phyloP scores from a whole-genome alignment of 192 early-diverging fungal species.

The Backusella mclennaniae region DNA sequence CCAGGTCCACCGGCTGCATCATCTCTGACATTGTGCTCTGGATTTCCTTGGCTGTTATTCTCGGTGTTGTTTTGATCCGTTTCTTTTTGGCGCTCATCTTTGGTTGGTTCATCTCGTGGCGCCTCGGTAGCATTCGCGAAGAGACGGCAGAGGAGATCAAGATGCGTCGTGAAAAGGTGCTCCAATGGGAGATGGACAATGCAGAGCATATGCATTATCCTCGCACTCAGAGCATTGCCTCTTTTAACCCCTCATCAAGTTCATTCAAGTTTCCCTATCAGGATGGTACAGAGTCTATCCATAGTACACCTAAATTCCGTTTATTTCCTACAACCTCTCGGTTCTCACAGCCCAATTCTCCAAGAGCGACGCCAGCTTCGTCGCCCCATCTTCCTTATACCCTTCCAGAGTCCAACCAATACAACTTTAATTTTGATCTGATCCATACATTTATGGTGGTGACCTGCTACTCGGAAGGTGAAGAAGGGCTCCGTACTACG shows the following conservation, averaged over 20 bases:
- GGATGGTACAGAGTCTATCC: not conserved
- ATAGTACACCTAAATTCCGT: slow-evolving; percentile 44
- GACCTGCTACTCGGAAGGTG: slow-evolving; percentile 79
- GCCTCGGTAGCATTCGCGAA: slow-evolving; percentile 72
- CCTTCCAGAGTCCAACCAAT: slow-evolving; percentile 20
- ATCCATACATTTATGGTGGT: slow-evolving; percentile 74
- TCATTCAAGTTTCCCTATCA: slow-evolving; percentile 27
- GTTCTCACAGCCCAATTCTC: slow-evolving; percentile 32
- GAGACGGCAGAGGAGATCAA: slow-evolving; percentile 55
- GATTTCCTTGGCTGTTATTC: slow-evolving; percentile 70
- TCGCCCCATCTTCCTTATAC: slow-evolving; percentile 14
- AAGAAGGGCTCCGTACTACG: slow-evolving; percentile 67
- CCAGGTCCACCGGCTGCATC: slow-evolving; percentile 77
- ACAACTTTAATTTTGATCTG: slow-evolving; percentile 54
- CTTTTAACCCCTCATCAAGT: slow-evolving; percentile 13
- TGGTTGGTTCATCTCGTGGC: slow-evolving; percentile 77
- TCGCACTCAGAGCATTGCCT: slow-evolving; percentile 47
- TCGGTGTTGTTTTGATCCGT: slow-evolving; percentile 64
- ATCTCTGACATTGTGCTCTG: slow-evolving; percentile 78
- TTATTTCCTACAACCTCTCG: slow-evolving; percentile 39
- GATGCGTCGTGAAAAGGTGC: slow-evolving; percentile 40
- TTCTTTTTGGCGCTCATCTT: slow-evolving; percentile 80
- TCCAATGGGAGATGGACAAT: slow-evolving; percentile 41
- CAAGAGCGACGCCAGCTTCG: not conserved
- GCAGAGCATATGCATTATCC: slow-evolving; percentile 51